A percentile compares a stretch with the other conserved stretches of the same genome.
These are phyloP conservation scores for Bruguiera sexangula DNA, from an alignment of 345 rosid species.

Conservation along the genomic window DNA sequence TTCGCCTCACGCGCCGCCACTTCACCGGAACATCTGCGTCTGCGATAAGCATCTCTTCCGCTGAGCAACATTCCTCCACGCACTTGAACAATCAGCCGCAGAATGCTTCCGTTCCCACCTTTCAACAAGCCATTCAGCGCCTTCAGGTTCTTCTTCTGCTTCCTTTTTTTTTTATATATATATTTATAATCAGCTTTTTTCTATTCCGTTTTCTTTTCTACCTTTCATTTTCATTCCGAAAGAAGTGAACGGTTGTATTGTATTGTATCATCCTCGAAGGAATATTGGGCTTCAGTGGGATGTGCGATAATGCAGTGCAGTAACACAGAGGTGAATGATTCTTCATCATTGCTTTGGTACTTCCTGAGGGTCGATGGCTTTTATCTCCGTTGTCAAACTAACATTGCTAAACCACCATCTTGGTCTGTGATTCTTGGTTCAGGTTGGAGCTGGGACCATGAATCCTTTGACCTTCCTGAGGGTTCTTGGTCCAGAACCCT, in stretches of 20 bases:
- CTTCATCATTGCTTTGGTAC: neutral
- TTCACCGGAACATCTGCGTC: conserved; percentile 28
- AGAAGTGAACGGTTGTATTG: neutral
- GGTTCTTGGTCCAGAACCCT: conserved; percentile 96
- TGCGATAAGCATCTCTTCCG: conserved; percentile 38
- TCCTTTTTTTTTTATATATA: neutral
- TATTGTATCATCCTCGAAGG: conserved; percentile 33
- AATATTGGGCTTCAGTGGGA: conserved; percentile 98
- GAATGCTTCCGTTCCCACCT: conserved; percentile 51
- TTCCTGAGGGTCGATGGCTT: no score
- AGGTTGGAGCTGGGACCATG: conserved; percentile 99
- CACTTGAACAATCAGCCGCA: conserved; percentile 24
- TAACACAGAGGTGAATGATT: conserved; percentile 71
- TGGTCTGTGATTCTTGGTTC: conserved; percentile 3
- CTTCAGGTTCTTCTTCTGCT: conserved; percentile 49
- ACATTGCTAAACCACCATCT: neutral
- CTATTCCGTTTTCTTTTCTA: neutral
- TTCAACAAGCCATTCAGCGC: conserved; percentile 92
- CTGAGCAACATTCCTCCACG: conserved; percentile 39
- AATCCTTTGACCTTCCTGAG: conserved; percentile 89
- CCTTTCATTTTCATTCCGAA: no score
- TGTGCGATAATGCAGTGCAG: conserved; percentile 97
- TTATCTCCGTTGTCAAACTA: neutral
- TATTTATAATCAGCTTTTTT: neutral
- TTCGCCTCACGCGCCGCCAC: conserved; percentile 27